Evolutionary conservation across 805 yeast genomes (phyloP).

Genomic region (Suhomyces kilbournensis): DNA sequence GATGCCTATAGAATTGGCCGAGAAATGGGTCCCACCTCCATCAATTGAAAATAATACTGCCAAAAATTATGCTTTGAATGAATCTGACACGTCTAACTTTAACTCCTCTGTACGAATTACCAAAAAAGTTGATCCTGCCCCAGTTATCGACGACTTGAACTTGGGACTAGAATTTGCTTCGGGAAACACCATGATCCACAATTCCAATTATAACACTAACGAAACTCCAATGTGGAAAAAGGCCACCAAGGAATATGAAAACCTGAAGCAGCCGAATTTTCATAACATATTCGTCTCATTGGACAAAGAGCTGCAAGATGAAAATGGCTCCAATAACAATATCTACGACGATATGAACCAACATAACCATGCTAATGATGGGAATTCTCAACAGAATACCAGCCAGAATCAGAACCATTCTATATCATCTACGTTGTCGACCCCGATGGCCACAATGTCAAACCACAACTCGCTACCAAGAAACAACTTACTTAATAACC

Average conservation of each 20-base stretch:
- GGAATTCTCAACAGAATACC: background rate
- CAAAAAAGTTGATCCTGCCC: slow-evolving; percentile 6
- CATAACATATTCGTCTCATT: slow-evolving; percentile 29
- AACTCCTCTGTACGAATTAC: slow-evolving; percentile 26
- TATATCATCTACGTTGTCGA: slow-evolving; percentile 34
- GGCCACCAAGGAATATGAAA: slow-evolving; percentile 26
- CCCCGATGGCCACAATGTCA: slow-evolving; percentile 31
- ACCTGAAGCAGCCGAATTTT: slow-evolving; percentile 25
- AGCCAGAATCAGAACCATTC: slow-evolving; percentile 17
- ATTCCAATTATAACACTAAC: slow-evolving; percentile 14
- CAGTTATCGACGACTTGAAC: slow-evolving; percentile 7
- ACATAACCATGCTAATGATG: background rate
- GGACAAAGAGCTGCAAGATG: slow-evolving; percentile 12
- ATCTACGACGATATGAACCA: background rate
- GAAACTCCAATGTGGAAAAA: slow-evolving; percentile 38
- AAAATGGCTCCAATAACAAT: background rate
- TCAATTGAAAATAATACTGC: background rate
- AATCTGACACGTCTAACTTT: slow-evolving; percentile 12
- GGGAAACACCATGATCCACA: slow-evolving; percentile 33
- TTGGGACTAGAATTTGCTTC: slow-evolving; percentile 21
- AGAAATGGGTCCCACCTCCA: slow-evolving; percentile 27
- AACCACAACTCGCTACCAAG: slow-evolving; percentile 3
- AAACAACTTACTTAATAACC: background rate
- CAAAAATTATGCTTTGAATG: background rate
- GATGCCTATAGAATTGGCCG: slow-evolving; percentile 42